Conservation (phyloP, 83 land plant species). For the Picea abies region DNA sequence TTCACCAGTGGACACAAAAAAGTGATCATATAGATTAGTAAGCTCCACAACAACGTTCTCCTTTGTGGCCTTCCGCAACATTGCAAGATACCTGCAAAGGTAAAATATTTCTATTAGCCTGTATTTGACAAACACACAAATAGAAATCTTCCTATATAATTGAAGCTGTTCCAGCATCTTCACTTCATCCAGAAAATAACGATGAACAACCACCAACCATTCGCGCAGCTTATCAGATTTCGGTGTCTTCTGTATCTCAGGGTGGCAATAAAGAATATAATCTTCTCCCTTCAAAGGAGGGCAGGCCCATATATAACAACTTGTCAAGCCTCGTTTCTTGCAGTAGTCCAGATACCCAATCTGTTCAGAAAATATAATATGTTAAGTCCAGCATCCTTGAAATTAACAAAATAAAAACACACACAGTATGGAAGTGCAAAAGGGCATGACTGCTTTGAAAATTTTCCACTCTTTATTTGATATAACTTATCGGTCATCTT, state of each 20-base stretch:
- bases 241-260: slow-evolving; percentile 99
- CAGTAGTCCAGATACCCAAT: slow-evolving; percentile 98
- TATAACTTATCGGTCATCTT: too few species aligned
- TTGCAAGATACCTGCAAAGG: slow-evolving; percentile 76
- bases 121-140: too few species aligned
- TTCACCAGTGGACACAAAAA: slow-evolving; percentile 78
- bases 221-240: slow-evolving; percentile 97
- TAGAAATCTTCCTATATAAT: too few species aligned
- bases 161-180: too few species aligned
- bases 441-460: too few species aligned
- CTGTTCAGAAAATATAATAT: neutral
- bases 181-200: too few species aligned
- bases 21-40: slow-evolving; percentile 91
- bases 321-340: slow-evolving; percentile 92
- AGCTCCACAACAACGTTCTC: slow-evolving; percentile 90
- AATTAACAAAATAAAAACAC: too few species aligned
- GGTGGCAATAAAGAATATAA: slow-evolving; percentile 98
- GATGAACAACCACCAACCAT: slow-evolving; percentile 38
- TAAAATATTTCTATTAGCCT: too few species aligned
- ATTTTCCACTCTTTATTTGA: too few species aligned
- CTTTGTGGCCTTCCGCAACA: slow-evolving; percentile 84
- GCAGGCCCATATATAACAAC: slow-evolving; percentile 99
- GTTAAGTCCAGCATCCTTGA: too few species aligned
- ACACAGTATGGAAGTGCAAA: too few species aligned
- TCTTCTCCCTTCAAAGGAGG: slow-evolving; percentile 99